Evolutionary conservation across 176 grass and related monocot genomes (phyloP).

Genomic region (Triticum monococcum): DNA sequence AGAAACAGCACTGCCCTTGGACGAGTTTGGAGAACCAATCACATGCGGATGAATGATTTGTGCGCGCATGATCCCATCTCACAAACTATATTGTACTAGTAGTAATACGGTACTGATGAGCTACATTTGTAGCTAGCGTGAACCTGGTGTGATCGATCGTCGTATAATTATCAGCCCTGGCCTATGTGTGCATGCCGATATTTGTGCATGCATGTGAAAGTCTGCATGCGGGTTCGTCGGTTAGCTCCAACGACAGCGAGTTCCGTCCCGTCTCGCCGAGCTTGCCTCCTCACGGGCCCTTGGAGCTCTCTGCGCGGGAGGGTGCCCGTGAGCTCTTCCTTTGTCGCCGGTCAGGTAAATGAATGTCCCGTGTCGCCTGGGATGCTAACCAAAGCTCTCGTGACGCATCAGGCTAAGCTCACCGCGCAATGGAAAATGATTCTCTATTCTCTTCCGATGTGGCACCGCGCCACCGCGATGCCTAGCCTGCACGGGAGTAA

Average conservation of each 20-base stretch:
- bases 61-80: neutral
- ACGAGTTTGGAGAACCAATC: neutral
- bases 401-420: neutral
- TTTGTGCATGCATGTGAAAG: neutral
- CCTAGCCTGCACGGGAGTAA: no score
- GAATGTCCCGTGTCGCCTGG: slow-evolving; percentile 4
- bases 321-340: neutral
- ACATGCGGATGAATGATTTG: slow-evolving; percentile 5
- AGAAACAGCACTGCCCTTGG: neutral
- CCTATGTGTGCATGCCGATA: neutral
- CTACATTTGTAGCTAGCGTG: neutral
- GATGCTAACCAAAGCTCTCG: slow-evolving; percentile 1
- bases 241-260: neutral
- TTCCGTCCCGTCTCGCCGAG: neutral
- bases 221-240: neutral
- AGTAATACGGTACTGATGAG: neutral
- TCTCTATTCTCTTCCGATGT: neutral
- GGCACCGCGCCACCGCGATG: neutral
- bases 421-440: neutral
- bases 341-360: slow-evolving; percentile 7
- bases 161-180: neutral
- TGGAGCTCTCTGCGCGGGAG: neutral
- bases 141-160: neutral
- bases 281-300: neutral
- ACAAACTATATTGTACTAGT: neutral